Base-by-base conservation (phyloP, 2,329 filamentous ascomycete species). In the Coleophoma eucalyptorum region DNA sequence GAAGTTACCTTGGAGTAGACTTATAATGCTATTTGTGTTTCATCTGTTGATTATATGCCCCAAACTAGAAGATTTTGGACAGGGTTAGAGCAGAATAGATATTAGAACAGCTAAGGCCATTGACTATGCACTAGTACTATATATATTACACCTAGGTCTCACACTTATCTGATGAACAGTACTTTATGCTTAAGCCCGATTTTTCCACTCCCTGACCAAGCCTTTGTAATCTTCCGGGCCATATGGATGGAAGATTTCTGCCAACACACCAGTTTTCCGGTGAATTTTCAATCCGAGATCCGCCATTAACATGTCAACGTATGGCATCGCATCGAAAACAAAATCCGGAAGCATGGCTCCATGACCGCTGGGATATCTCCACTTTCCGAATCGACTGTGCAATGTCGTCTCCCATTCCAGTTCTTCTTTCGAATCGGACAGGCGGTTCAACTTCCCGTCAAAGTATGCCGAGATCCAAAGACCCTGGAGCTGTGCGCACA, bases 251-350 rank as follows among this genome's bases (percentile, higher is more conserved):
- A 72, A 72, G 20, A 75, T 64, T 44, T 75, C 72, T 35, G 49
- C 59, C 50, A 64, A 58, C 48, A 60, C 72, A 0, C 78, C 74
- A 11, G 56, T 54, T 69, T 86, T 87, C 33, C 81, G 70, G 56
- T 78, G 72, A 13, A 70, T 70, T 16, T 75, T 69, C 49, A 91
- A 65, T 0, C 81, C 86, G 50, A 92, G 60, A 64, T 93, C 88
- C 4, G 70, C 68, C 53, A 89, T 63, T 62, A 93, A 65, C 61
- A 85, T 61, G 65, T 92, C 88, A 16, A 90, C 64, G 52, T 90
- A 94, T 4, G 87, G 87, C 49, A 93, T 65, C 0, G 79, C 79
- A 65, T 94, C 89, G 61, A 93, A 92, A 16, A 89, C 83, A 56
- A 91, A 84, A 64, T 89, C 87, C 0, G 84, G 84, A 51, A 78